These are phyloP conservation scores for Nicotiana paniculata DNA, from an alignment of 257 asterid species.

Conservation along the genomic window DNA sequence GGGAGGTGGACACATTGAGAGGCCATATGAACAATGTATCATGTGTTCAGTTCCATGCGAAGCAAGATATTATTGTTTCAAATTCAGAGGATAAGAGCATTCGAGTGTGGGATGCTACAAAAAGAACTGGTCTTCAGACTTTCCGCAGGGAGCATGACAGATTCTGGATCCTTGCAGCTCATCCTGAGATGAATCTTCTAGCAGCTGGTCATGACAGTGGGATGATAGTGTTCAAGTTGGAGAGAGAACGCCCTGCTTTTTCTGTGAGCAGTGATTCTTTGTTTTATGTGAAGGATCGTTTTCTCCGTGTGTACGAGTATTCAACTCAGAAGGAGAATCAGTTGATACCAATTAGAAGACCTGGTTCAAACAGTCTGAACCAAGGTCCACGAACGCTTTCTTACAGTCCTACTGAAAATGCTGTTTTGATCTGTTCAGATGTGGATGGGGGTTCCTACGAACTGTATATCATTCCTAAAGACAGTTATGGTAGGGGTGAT, in stretches of 20 bases:
- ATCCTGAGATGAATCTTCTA: conserved; percentile 96
- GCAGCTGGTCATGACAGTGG: conserved; percentile 99
- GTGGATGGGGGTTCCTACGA: conserved; percentile 92
- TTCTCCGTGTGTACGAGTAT: conserved; percentile 73
- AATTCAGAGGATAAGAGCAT: conserved; percentile 98
- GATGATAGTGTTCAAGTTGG: conserved; percentile 93
- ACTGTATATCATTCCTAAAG: conserved; percentile 73
- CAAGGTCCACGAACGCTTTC: conserved; percentile 86
- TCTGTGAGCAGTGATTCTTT: conserved; percentile 73
- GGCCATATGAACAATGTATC: conserved; percentile 98
- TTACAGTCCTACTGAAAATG: conserved; percentile 92
- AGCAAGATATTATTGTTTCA: conserved; percentile 90
- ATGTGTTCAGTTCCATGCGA: conserved; percentile 75
- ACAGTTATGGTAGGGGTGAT: conserved; percentile 76
- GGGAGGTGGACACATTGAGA: conserved; percentile 99
- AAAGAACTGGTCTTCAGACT: conserved; percentile 94
- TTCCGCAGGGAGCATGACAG: conserved; percentile 98
- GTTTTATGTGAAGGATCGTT: conserved; percentile 81
- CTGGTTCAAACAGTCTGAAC: conserved; percentile 77
- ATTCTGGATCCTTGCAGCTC: conserved; percentile 94
- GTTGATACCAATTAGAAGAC: conserved; percentile 86
- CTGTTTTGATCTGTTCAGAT: conserved; percentile 83
- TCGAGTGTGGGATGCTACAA: conserved; percentile 98
- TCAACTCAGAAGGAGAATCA: conserved; percentile 85
- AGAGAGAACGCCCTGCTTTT: conserved; percentile 97